Conservation (phyloP, 1,139 yeast species). For the Diutina pseudorugosa region DNA sequence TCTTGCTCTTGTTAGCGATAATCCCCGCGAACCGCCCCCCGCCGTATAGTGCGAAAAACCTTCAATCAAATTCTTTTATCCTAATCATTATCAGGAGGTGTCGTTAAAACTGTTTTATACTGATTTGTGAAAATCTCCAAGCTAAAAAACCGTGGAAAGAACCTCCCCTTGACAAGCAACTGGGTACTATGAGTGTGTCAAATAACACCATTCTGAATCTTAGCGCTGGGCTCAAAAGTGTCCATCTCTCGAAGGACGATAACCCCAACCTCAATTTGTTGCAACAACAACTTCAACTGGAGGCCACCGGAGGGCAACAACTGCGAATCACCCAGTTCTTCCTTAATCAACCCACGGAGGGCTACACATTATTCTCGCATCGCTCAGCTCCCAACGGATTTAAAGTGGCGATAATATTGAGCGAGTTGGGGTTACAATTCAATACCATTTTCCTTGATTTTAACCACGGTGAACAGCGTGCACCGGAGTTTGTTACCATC, state of each 20-base stretch:
- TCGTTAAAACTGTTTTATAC: not conserved
- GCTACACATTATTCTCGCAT: slow-evolving; percentile 80
- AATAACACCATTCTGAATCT: slow-evolving; percentile 27
- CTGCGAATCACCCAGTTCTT: slow-evolving; percentile 64
- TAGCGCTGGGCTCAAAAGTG: slow-evolving; percentile 39
- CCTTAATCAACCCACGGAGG: slow-evolving; percentile 69
- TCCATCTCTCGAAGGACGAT: slow-evolving; percentile 28
- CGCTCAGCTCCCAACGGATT: slow-evolving; percentile 94
- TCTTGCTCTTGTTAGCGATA: too few species aligned
- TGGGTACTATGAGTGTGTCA: not conserved
- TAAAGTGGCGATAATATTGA: slow-evolving; percentile 83
- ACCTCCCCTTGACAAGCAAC: not conserved
- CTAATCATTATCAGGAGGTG: not conserved
- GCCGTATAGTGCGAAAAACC: not conserved
- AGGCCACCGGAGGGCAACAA: slow-evolving; percentile 26
- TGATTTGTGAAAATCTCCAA: not conserved
- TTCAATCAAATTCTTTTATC: not conserved
- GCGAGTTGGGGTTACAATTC: slow-evolving; percentile 71
- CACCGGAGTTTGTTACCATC: slow-evolving; percentile 83
- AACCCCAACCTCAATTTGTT: slow-evolving; percentile 27
- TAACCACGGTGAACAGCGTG: slow-evolving; percentile 80
- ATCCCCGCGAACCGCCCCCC: not conserved
- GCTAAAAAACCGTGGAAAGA: not conserved
- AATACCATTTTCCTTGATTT: slow-evolving; percentile 82
- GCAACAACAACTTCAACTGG: slow-evolving; percentile 31